These are phyloP conservation scores for Choiromyces venosus DNA, from an alignment of 495 filamentous ascomycete genomes.

Conservation along the genomic window DNA sequence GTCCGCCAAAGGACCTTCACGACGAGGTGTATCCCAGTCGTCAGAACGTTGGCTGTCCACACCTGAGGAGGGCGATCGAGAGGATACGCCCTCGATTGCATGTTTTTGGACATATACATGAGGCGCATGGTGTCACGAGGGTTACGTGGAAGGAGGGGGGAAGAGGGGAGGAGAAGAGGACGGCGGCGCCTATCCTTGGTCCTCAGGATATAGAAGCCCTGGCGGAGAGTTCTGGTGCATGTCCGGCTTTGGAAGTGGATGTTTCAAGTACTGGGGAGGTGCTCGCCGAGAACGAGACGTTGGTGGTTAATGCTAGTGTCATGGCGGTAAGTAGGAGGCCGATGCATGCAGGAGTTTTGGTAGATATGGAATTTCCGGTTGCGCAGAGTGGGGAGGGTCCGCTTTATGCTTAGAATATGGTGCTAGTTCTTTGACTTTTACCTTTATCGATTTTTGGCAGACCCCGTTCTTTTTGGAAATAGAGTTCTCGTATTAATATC, in stretches of 20 bases:
- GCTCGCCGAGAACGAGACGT: conserved; percentile 12
- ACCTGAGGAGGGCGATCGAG: conserved; percentile 8
- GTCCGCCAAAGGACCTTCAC: conserved; percentile 6
- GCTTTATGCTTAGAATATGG: not conserved
- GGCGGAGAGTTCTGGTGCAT: not conserved
- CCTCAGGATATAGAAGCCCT: not conserved
- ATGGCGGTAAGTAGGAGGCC: not conserved
- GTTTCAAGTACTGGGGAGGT: conserved; percentile 2
- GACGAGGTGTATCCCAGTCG: not conserved
- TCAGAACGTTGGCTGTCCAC: conserved; percentile 9
- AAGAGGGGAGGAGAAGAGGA: conserved; percentile 4
- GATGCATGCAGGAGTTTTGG: conserved; percentile 14
- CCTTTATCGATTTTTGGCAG: not conserved
- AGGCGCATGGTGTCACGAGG: conserved; percentile 19
- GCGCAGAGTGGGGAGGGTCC: not conserved
- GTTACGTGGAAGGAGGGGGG: conserved; percentile 9
- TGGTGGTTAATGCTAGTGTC: conserved; percentile 25
- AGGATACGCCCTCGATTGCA: conserved; percentile 17
- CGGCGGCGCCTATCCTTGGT: not conserved
- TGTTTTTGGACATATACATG: conserved; percentile 26
- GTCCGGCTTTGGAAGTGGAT: conserved; percentile 18
- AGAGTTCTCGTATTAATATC: not conserved
- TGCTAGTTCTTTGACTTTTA: not conserved
- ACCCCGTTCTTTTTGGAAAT: not conserved
- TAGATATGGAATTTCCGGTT: conserved; percentile 24